Evolutionary conservation across 305 asterid genomes (phyloP).

Genomic region (Fraxinus sp.): DNA sequence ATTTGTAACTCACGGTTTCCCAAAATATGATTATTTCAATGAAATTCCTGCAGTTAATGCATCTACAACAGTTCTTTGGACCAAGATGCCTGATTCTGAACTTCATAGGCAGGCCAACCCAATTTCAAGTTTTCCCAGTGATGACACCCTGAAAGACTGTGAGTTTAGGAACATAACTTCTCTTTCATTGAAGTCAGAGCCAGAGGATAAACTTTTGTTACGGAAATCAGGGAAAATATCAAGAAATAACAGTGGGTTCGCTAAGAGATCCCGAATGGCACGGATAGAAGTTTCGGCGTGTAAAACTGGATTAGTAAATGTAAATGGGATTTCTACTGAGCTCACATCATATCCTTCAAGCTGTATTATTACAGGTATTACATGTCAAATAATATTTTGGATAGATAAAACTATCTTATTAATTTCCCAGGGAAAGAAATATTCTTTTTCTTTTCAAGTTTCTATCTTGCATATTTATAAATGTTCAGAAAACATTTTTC

Average conservation of each 20-base stretch:
- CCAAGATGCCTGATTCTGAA: conserved; percentile 3
- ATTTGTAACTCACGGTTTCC: neutral
- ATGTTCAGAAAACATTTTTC: neutral
- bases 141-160: neutral
- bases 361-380: conserved; percentile 5
- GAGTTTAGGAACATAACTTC: neutral
- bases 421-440: neutral
- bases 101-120: conserved; percentile 3
- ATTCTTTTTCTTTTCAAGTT: neutral
- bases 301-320: conserved; percentile 6
- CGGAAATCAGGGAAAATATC: neutral
- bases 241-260: conserved; percentile 7
- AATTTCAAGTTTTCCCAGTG: neutral
- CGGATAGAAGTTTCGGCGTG: neutral
- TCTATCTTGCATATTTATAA: neutral
- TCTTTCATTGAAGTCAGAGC: neutral
- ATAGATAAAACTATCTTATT: neutral
- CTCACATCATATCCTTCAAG: neutral
- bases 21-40: neutral
- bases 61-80: neutral
- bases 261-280: conserved; percentile 11
- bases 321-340: conserved; percentile 12
- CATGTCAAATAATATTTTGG: neutral
- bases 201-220: neutral
- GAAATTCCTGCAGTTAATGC: conserved; percentile 5